Evolutionary conservation across 257 asterid species (phyloP).

Genomic region (Nicotiana undulata): DNA sequence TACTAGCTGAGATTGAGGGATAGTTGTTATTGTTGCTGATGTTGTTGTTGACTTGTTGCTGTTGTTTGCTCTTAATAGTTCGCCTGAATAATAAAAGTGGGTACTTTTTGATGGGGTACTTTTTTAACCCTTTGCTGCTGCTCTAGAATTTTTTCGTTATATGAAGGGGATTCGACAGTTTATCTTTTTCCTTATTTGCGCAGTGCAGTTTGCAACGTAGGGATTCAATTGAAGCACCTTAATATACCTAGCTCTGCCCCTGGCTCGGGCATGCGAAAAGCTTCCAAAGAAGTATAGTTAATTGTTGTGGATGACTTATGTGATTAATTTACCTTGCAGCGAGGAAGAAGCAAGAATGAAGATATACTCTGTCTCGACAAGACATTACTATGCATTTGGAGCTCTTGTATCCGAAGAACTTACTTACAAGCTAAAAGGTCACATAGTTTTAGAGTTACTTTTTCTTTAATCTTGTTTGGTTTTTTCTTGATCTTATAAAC

Average conservation of each 20-base stretch:
- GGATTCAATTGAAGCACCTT: too few relatives aligned
- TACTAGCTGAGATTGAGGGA: background rate
- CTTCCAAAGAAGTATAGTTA: background rate
- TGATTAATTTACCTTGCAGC: conserved; percentile 23
- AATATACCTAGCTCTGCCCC: too few relatives aligned
- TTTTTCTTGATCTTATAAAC: background rate
- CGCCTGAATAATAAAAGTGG: background rate
- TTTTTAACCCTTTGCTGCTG: too few relatives aligned
- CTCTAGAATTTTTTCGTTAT: too few relatives aligned
- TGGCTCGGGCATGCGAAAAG: background rate
- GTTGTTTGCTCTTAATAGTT: background rate
- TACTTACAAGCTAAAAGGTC: conserved; percentile 78
- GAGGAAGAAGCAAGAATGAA: conserved; percentile 96
- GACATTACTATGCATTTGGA: conserved; percentile 92
- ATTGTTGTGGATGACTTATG: background rate
- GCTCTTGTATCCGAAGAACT: conserved; percentile 89
- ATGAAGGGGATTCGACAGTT: too few relatives aligned
- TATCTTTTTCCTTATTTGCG: too few relatives aligned
- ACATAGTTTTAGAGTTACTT: background rate
- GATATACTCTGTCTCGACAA: conserved; percentile 76
- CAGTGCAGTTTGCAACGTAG: too few relatives aligned
- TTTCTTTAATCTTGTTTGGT: background rate
- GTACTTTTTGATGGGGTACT: background rate
- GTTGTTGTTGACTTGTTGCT: background rate
- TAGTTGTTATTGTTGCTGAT: background rate